A percentile compares a stretch with the other conserved stretches of the same genome.
Conservation (phyloP, 441 rosid genomes). For the Rhodomyrtus psidioides region DNA sequence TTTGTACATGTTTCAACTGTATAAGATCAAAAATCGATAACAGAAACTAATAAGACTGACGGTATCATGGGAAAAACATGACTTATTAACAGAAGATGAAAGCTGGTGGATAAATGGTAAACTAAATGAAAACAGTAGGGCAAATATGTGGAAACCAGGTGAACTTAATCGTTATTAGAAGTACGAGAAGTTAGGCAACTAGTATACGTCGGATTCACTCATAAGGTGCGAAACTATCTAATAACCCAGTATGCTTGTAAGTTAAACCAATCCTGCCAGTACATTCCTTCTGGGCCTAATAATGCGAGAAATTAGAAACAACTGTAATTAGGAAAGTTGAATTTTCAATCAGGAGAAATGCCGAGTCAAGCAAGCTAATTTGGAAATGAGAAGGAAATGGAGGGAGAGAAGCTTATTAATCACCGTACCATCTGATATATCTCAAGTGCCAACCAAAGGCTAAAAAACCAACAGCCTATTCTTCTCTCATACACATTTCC, state of each 20-base stretch:
- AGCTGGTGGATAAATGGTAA: background rate
- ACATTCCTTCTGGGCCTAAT: background rate
- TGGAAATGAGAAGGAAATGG: too few relatives aligned
- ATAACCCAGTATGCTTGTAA: background rate
- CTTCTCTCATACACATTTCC: background rate
- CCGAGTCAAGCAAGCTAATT: background rate
- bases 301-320: background rate
- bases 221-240: background rate
- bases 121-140: background rate
- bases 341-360: background rate
- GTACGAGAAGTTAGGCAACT: background rate
- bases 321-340: background rate
- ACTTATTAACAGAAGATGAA: background rate
- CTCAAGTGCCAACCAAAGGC: background rate
- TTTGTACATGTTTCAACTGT: background rate
- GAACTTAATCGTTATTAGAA: background rate
- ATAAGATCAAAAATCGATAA: background rate
- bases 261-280: background rate
- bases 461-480: background rate
- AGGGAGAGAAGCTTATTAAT: background rate
- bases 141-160: background rate
- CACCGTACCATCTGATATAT: background rate
- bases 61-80: background rate
- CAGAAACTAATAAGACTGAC: background rate
- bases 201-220: background rate